Evolutionary conservation across 139 green algal genomes (phyloP), one percentile per base, ranked within the genome.

Genomic region (Monoraphidium neglectum): DNA sequence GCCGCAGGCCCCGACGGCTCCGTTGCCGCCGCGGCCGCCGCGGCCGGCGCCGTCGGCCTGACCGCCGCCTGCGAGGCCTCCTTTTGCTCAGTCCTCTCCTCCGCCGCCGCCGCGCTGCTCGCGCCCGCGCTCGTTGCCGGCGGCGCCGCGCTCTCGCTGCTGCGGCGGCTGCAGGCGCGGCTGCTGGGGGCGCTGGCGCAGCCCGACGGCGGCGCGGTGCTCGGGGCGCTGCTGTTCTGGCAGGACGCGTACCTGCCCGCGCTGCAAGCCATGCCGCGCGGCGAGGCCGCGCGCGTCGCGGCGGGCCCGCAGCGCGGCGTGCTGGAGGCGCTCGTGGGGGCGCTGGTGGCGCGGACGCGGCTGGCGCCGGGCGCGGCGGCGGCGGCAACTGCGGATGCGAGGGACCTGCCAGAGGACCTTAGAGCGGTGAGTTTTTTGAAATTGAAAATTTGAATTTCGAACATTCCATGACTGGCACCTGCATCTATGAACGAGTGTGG

Each of bases 381-480:
- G 13, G 59, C 28, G 4, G 71, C 78, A 21, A 92, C 87, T 4
- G 88, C 88, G 0, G 88, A 93, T 53, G 87, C 87, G 2, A 36
- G 88, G 2, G 88, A 93, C 57, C 62, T 93, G 21, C 88, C 88
- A 2, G 86, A 87, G 24, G 72, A 84, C 1, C 82, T 85, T 43
- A 77, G 80, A 28, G 81, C 77, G 83, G 86, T 91, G 78, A 56
- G 87, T 23, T 70, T 24, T 0, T 74, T 21, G 3, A 2, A 40
- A 4, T 18, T 64, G 13, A 46, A 37, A 21, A 4, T 38, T 12
- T 13, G 49, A 30, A 28, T 1, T 62, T 60, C 1, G 36, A 43
- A 24, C 47, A 32, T 21, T 57, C 21, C 21, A 0, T 33, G 28
- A 62, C 6, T 5, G n/a, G n/a, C n/a, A n/a, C n/a, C n/a, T n/a